Evolutionary conservation across 129 eudicot genomes (phyloP).

Genomic region (Chrysanthemum makinoi): DNA sequence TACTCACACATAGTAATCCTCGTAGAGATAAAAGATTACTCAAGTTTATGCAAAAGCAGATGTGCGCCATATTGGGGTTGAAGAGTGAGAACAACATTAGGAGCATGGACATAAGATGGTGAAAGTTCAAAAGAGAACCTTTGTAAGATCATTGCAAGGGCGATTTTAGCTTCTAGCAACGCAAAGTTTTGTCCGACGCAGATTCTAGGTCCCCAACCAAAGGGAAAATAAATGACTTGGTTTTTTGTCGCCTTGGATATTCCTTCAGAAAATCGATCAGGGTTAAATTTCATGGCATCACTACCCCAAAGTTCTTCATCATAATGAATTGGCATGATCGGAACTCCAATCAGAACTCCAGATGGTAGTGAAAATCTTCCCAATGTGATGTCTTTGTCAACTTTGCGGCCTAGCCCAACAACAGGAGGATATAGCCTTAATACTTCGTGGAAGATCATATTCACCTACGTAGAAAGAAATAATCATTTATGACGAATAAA

Average conservation of each 20-base stretch:
- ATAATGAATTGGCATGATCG: conserved; percentile 31
- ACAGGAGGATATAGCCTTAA: conserved; percentile 43
- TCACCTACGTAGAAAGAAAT: conserved; percentile 24
- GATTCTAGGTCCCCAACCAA: conserved; percentile 41
- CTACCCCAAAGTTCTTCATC: conserved; percentile 35
- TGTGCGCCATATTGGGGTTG: conserved; percentile 39
- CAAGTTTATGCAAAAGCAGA: conserved; percentile 28
- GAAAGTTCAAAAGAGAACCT: conserved; percentile 35
- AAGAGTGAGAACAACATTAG: conserved; percentile 22
- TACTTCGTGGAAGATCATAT: conserved; percentile 41
- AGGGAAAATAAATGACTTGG: conserved; percentile 27
- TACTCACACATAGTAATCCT: no score
- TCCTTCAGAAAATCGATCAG: conserved; percentile 34
- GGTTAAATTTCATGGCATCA: conserved; percentile 35
- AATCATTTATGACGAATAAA: not conserved
- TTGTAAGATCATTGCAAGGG: conserved; percentile 35
- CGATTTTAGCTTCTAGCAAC: conserved; percentile 38
- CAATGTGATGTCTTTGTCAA: conserved; percentile 24
- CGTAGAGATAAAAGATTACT: not conserved
- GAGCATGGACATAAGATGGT: conserved; percentile 44
- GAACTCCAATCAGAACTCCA: conserved; percentile 20
- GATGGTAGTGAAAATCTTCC: conserved; percentile 29
- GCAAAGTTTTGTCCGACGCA: conserved; percentile 40
- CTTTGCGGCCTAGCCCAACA: conserved; percentile 12
- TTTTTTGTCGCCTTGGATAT: conserved; percentile 35